Conservation (phyloP, 257 asterid genomes). For the Plantago major region DNA sequence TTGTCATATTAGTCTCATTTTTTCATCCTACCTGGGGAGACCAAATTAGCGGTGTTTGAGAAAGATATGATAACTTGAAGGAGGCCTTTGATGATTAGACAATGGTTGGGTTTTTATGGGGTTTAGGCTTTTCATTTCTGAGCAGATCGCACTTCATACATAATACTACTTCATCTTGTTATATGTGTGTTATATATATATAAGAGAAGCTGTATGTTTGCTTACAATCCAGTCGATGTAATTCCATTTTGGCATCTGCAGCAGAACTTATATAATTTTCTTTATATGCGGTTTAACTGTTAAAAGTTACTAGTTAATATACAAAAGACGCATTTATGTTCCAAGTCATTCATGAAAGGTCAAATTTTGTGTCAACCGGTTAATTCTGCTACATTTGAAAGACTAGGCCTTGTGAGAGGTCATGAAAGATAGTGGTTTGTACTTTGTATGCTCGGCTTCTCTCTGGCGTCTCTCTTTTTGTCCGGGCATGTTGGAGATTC, state of each 20-base stretch:
- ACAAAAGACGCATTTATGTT: background rate
- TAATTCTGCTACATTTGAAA: too few relatives aligned
- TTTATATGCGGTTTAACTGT: background rate
- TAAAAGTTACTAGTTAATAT: background rate
- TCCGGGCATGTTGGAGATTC: slow-evolving; percentile 13
- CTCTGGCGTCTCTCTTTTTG: too few relatives aligned
- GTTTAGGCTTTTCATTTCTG: background rate
- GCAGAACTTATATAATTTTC: background rate
- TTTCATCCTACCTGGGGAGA: too few relatives aligned
- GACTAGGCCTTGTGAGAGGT: background rate
- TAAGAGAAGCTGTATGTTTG: too few relatives aligned
- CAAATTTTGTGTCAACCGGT: background rate
- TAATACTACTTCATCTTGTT: background rate
- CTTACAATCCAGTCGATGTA: too few relatives aligned
- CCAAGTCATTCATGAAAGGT: background rate
- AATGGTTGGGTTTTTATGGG: background rate
- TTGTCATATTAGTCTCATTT: background rate
- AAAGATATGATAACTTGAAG: slow-evolving; percentile 2
- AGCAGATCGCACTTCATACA: background rate
- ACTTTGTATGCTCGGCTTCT: background rate
- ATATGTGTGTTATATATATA: background rate
- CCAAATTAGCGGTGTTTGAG: too few relatives aligned
- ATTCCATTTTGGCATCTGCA: background rate
- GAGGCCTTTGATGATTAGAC: background rate
- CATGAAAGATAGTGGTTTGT: background rate